Conservation (phyloP, 768 basidiomycete species). For the Serendipita sp. region DNA sequence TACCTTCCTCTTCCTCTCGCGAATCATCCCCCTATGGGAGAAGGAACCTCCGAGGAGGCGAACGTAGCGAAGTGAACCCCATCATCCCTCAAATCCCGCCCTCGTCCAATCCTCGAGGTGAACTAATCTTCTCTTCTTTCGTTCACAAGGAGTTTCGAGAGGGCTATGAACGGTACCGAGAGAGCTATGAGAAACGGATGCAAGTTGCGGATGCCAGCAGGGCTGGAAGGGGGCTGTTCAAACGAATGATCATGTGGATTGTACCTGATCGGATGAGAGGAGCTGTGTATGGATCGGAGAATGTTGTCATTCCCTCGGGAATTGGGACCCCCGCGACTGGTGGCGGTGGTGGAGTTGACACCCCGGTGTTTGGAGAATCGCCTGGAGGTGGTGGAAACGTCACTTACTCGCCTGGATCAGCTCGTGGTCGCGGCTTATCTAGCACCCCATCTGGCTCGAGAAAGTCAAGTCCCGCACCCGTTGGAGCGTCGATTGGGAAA, state of each 20-base stretch:
- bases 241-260: background rate
- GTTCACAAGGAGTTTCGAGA: constrained; percentile 74
- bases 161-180: constrained; percentile 80
- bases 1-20: constrained; percentile 19
- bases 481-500: background rate
- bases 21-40: constrained; percentile 8
- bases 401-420: constrained; percentile 7
- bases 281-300: background rate
- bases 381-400: background rate
- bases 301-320: constrained; percentile 9
- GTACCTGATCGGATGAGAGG: background rate
- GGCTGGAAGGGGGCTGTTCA: constrained; percentile 1
- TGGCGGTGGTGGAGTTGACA: constrained; percentile 5
- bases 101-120: constrained; percentile 77
- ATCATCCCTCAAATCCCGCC: constrained; percentile 72
- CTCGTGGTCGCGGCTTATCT: constrained; percentile 9
- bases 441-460: constrained; percentile 15
- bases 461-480: constrained; percentile 15
- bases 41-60: constrained; percentile 22
- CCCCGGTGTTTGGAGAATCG: background rate
- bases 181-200: constrained; percentile 65
- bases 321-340: constrained; percentile 19
- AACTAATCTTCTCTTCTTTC: constrained; percentile 87
- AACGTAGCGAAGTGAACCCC: background rate
- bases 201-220: constrained; percentile 38